A percentile compares a stretch with the other conserved stretches of the same genome.
Evolutionary conservation across 495 filamentous ascomycete genomes (phyloP).

Genomic region (Talaromyces wortmannii): DNA sequence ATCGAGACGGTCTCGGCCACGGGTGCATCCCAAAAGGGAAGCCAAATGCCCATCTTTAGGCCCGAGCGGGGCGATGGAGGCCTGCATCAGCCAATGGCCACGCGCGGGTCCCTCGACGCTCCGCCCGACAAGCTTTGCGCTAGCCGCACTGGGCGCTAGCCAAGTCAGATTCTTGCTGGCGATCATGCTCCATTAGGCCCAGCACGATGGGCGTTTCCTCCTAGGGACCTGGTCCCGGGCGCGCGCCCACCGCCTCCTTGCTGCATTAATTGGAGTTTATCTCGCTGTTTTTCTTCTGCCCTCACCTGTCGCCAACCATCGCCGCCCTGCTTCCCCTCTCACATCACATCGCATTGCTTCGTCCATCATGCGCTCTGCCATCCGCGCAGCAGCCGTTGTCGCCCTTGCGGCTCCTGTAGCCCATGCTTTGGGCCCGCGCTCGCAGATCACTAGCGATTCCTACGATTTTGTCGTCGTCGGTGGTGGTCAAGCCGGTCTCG

Average conservation of each 20-base stretch:
- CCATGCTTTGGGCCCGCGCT: constrained; percentile 20
- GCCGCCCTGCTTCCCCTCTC: neutral
- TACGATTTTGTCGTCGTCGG: constrained; percentile 46
- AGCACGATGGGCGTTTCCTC: too few relatives aligned
- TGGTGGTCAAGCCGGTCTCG: constrained; percentile 31
- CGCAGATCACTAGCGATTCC: constrained; percentile 14
- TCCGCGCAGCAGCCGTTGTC: constrained; percentile 1
- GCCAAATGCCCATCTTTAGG: neutral
- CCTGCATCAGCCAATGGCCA: neutral
- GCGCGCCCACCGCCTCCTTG: neutral
- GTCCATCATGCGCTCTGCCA: neutral
- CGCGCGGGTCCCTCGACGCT: neutral
- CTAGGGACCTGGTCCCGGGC: too few relatives aligned
- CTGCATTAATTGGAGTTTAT: neutral
- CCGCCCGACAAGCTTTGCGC: neutral
- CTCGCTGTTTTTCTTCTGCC: neutral
- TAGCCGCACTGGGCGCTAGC: neutral
- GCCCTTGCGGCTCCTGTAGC: constrained; percentile 11
- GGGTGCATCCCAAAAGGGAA: neutral
- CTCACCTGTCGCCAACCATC: neutral
- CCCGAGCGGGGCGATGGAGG: neutral
- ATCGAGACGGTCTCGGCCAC: too few relatives aligned
- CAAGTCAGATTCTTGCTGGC: neutral
- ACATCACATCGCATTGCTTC: neutral
- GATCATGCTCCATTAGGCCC: neutral